These are phyloP conservation scores for Sphaceloma murrayae DNA, from an alignment of 2,329 filamentous ascomycete species.

Conservation along the genomic window DNA sequence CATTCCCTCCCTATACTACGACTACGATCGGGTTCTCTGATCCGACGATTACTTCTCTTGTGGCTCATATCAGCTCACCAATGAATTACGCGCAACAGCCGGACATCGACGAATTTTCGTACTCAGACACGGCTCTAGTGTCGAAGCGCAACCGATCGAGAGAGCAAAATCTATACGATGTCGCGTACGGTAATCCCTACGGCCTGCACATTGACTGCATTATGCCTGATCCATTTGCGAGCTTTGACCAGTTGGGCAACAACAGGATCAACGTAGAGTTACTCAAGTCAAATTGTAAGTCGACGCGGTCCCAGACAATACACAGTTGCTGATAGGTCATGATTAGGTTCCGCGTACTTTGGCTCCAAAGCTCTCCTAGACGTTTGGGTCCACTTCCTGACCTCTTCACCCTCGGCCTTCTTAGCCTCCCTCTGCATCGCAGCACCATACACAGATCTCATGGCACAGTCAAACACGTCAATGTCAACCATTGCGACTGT, in stretches of 20 bases:
- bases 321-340: constrained; percentile 13
- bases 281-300: constrained; percentile 26
- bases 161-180: constrained; percentile 4
- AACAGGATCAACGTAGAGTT: constrained; percentile 21
- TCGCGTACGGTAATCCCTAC: constrained; percentile 2
- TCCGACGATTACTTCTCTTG: no score
- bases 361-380: constrained; percentile 23
- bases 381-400: constrained; percentile 25
- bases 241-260: constrained; percentile 8
- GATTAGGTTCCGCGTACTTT: constrained; percentile 22
- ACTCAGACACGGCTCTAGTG: not conserved
- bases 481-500: constrained; percentile 5
- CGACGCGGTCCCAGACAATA: not conserved
- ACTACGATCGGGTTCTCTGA: no score
- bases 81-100: no score
- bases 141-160: not conserved
- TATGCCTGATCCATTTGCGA: not conserved
- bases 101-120: no score
- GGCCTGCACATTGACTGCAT: not conserved
- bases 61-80: no score
- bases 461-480: constrained; percentile 20
- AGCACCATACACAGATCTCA: constrained; percentile 28
- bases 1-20: not conserved
- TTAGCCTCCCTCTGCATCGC: constrained; percentile 28
- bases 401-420: constrained; percentile 24